A percentile compares a stretch with the other conserved stretches of the same genome.
These are phyloP conservation scores for Linnemannia hyalina DNA, from an alignment of 192 early-diverging fungal genomes.

Conservation along the genomic window DNA sequence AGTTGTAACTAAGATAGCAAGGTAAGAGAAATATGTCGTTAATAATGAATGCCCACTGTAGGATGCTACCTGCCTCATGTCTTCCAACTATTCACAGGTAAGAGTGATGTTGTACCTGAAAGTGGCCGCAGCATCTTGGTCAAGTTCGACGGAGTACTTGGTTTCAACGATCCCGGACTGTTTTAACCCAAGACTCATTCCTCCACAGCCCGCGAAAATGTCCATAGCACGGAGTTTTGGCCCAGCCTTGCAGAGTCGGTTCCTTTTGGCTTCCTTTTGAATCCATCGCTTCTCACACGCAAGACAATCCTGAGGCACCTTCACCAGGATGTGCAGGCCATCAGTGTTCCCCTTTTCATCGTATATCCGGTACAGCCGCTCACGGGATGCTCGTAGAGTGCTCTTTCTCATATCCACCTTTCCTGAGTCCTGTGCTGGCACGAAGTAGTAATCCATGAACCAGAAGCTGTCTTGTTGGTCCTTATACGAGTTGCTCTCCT, in stretches of 20 bases:
- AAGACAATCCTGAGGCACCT: conserved; percentile 28
- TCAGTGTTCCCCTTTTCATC: conserved; percentile 29
- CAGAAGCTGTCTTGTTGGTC: conserved; percentile 14
- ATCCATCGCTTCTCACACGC: conserved; percentile 33
- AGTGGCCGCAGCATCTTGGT: conserved; percentile 67
- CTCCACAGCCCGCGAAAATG: conserved; percentile 80
- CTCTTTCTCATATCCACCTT: not conserved
- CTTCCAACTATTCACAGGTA: not conserved
- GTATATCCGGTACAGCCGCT: conserved; percentile 27
- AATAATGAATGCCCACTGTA: conserved; percentile 10
- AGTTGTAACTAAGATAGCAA: conserved; percentile 62
- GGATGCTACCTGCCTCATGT: not conserved
- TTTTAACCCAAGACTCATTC: conserved; percentile 75
- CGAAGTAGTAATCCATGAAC: conserved; percentile 10
- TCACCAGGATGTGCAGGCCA: not conserved
- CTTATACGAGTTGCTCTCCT: conserved; percentile 17
- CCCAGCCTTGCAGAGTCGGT: not conserved
- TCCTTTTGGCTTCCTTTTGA: not conserved
- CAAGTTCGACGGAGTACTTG: conserved; percentile 73
- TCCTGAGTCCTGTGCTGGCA: not conserved
- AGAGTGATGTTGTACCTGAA: conserved; percentile 58
- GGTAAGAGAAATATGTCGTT: not conserved
- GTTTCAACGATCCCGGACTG: conserved; percentile 70
- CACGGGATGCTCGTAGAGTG: conserved; percentile 2
- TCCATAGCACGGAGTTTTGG: conserved; percentile 69